These are phyloP conservation scores for Eugenia klotzschiana DNA, from an alignment of 441 rosid genomes.

Conservation along the genomic window DNA sequence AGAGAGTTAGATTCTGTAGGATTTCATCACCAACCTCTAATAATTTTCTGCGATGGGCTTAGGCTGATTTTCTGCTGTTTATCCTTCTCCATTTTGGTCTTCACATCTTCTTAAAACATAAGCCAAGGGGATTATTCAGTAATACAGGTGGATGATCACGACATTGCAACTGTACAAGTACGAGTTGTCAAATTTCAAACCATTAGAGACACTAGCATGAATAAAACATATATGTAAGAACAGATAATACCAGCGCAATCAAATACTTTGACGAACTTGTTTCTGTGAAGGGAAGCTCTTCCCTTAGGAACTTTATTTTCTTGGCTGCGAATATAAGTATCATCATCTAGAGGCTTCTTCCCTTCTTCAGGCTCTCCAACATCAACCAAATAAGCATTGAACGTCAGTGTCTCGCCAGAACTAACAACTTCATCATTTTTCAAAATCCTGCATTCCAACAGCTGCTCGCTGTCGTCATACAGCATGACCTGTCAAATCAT, in stretches of 20 bases:
- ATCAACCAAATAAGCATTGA: slow-evolving; percentile 52
- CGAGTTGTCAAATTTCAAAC: background rate
- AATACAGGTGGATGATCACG: background rate
- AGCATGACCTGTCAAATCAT: slow-evolving; percentile 36
- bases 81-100: background rate
- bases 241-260: slow-evolving; percentile 22
- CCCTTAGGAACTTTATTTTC: slow-evolving; percentile 11
- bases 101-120: background rate
- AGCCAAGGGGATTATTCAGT: background rate
- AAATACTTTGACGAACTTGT: slow-evolving; percentile 24
- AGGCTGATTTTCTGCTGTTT: background rate
- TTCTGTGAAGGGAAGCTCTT: slow-evolving; percentile 11
- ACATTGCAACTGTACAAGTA: rapidly evolving
- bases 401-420: slow-evolving; percentile 44
- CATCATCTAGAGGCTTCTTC: slow-evolving; percentile 1
- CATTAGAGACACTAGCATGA: background rate
- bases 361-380: slow-evolving; percentile 47
- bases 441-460: slow-evolving; percentile 58
- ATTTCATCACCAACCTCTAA: background rate
- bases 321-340: slow-evolving; percentile 4
- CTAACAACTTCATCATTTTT: slow-evolving; percentile 38
- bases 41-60: background rate
- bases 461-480: slow-evolving; percentile 54
- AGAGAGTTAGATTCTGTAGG: background rate
- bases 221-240: background rate